Evolutionary conservation across 208 protist species (phyloP).

Genomic region (Herpetomonas samuelpessoai): DNA sequence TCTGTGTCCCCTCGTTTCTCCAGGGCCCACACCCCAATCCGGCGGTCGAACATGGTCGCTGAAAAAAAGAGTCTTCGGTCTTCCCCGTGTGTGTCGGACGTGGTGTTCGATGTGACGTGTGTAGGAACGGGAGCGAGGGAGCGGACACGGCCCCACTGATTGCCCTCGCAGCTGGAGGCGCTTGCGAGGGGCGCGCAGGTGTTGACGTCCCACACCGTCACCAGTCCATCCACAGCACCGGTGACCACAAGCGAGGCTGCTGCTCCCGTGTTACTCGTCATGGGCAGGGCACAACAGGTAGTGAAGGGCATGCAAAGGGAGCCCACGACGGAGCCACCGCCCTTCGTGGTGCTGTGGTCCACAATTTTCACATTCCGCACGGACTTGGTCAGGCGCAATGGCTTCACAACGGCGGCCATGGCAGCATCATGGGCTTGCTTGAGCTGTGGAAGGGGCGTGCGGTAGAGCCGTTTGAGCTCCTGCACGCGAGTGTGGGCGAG

Average conservation of each 20-base stretch:
- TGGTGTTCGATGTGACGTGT: not conserved
- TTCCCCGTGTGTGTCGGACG: not conserved
- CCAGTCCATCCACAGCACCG: slow-evolving; percentile 69
- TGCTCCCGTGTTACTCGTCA: not conserved
- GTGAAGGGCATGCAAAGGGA: slow-evolving; percentile 70
- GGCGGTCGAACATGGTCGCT: slow-evolving; percentile 67
- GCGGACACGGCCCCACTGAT: slow-evolving; percentile 58
- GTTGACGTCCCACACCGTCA: slow-evolving; percentile 75
- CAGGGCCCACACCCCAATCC: slow-evolving; percentile 52
- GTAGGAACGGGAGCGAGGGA: slow-evolving; percentile 48
- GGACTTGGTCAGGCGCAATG: slow-evolving; percentile 60
- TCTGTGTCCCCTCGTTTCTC: slow-evolving; percentile 1
- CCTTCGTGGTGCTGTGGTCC: not conserved
- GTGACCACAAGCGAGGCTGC: slow-evolving; percentile 33
- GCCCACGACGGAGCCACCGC: slow-evolving; percentile 21
- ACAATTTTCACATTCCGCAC: slow-evolving; percentile 76
- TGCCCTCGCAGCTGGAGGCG: slow-evolving; percentile 34
- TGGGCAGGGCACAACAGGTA: slow-evolving; percentile 42
- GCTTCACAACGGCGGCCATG: slow-evolving; percentile 23
- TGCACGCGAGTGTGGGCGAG: slow-evolving; percentile 42
- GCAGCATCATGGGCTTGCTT: slow-evolving; percentile 29
- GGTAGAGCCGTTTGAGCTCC: slow-evolving; percentile 60
- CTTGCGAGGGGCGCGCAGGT: slow-evolving; percentile 41
- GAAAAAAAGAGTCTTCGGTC: slow-evolving; percentile 39
- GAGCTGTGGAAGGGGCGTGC: slow-evolving; percentile 20